Evolutionary conservation across 2,329 filamentous ascomycete species (phyloP), one percentile per base, ranked within the genome.

Genomic region (Calonectria multiphialidica): DNA sequence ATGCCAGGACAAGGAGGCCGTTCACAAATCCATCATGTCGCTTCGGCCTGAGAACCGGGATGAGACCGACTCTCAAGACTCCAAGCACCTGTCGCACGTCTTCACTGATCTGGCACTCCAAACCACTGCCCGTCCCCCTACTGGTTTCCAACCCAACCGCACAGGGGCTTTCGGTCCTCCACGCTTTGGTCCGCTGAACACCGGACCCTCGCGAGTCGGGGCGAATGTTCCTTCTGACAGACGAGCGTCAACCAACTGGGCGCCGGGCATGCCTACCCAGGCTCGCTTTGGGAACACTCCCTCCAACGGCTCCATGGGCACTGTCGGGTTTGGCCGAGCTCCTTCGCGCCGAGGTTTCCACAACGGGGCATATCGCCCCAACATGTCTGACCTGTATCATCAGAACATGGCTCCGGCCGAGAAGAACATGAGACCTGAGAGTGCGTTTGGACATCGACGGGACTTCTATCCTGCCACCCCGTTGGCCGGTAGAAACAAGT

Each of bases 341-440:
- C 72, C 77, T 33, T 77, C 80, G 15, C 81, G 80, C 6, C 77
- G 80, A 10, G 81, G 80, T 59, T 83, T 83, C 33, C 78, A 79
- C 44, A 78, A 74, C 53, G 74, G 74, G 4, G 69, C 74, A 13
- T 85, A 84, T 72, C 79, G 82, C 10, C 79, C 81, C 40, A 80
- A 77, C 40, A 81, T 80, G n/a, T 76, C 79, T 5, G 82, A 84
- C 66, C 82, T 83, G 30, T 81, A 80, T 30, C 81, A 81, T 16
- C 78, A 80, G 35, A 74, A 77, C 30, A 76, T 77, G 21, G 66
- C 71, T 1, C 33, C 76, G 35, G 67, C 74, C 10, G 80, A 80
- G 42, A 77, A 77, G 71, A 71, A 42, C 44, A 71, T 72, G 50
- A 70, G 75, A 5, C 70, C 70, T 9, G 77, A 76, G 55, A 78